Evolutionary conservation across 75 land plant genomes (phyloP).

Genomic region (Cunninghamia lanceolata): DNA sequence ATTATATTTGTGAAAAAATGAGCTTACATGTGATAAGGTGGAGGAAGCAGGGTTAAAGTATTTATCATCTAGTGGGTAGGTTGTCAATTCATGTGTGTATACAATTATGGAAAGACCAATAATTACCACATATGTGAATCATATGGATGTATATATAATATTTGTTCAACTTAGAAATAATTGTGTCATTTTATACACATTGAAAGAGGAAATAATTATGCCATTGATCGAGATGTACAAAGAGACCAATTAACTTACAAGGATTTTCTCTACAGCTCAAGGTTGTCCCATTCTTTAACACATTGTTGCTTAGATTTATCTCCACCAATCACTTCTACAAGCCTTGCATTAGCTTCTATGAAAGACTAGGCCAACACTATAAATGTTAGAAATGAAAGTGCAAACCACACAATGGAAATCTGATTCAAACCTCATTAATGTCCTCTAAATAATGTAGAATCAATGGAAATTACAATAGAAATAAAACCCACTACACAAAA

Average conservation of each 20-base stretch:
- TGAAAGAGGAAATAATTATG: constrained; percentile 15
- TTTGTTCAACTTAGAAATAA: constrained; percentile 76
- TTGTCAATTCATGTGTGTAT: constrained; percentile 23
- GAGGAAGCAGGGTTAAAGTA: constrained; percentile 39
- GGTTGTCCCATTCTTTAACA: too few species aligned
- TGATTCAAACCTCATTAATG: too few species aligned
- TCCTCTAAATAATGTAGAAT: too few species aligned
- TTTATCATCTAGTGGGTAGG: constrained; percentile 52
- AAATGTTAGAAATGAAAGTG: too few species aligned
- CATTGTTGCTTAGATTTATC: too few species aligned
- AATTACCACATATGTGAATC: constrained; percentile 41
- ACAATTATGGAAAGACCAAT: constrained; percentile 33
- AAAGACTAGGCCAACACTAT: too few species aligned
- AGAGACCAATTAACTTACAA: constrained; percentile 16
- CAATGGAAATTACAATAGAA: too few species aligned
- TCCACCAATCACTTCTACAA: too few species aligned
- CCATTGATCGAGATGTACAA: neutral
- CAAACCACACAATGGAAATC: too few species aligned
- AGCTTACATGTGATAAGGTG: constrained; percentile 24
- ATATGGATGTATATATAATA: constrained; percentile 35
- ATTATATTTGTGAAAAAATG: constrained; percentile 33
- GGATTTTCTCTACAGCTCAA: too few species aligned
- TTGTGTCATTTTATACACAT: constrained; percentile 46
- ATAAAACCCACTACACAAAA: too few species aligned
- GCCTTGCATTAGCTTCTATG: too few species aligned